Evolutionary conservation across 306 rosid genomes (phyloP).

Genomic region (Coriaria nepalensis): DNA sequence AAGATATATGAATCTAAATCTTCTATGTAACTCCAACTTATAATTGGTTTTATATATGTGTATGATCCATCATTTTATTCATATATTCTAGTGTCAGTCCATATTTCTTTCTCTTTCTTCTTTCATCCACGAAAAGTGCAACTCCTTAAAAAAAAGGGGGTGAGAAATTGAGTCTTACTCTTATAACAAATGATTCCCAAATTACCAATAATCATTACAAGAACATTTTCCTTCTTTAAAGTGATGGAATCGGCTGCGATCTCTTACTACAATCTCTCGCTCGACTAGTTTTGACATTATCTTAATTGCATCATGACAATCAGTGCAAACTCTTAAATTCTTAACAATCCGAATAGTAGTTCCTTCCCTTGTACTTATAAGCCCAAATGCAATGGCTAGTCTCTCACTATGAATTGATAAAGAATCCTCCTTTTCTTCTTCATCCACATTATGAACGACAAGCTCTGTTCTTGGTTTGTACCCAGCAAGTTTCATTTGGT

Average conservation of each 20-base stretch:
- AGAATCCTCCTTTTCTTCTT: conserved; percentile 33
- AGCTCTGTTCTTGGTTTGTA: conserved; percentile 26
- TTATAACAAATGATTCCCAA: background rate
- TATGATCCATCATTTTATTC: no score
- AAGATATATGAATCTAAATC: no score
- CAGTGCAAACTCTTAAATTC: conserved; percentile 22
- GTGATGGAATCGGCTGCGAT: conserved; percentile 25
- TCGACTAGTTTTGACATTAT: conserved; percentile 13
- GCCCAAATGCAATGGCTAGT: conserved; percentile 28
- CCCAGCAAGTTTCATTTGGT: conserved; percentile 23
- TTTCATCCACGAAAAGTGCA: no score
- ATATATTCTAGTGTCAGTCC: no score
- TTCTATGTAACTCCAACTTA: no score
- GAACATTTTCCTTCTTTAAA: conserved; percentile 21
- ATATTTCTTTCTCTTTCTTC: no score
- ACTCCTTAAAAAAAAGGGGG: no score
- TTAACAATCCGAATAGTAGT: conserved; percentile 22
- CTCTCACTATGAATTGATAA: conserved; percentile 24
- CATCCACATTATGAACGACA: conserved; percentile 22
- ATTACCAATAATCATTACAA: conserved; percentile 25
- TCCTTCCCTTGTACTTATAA: conserved; percentile 23
- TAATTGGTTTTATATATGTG: no score
- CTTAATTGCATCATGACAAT: conserved; percentile 24
- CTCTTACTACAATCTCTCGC: conserved; percentile 21
- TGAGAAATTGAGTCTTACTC: no score